phyloP scores from a whole-genome alignment of 1,139 yeast species.

The Pneumocystis carinii region DNA sequence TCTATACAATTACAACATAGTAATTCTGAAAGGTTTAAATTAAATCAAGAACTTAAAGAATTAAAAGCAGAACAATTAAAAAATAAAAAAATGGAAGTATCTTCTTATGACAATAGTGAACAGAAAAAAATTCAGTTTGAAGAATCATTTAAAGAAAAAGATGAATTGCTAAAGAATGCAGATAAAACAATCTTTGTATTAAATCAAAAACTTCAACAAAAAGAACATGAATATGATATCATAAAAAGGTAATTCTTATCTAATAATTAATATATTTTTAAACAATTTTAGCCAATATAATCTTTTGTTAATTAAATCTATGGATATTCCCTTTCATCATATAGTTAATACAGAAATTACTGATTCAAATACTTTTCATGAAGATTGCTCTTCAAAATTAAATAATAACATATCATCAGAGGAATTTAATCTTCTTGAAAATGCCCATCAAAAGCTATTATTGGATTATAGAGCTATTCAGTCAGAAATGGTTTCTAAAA shows the following conservation, averaged over 20 bases:
- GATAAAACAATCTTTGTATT: neutral
- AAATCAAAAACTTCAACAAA: neutral
- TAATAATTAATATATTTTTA: neutral
- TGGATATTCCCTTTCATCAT: neutral
- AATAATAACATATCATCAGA: neutral
- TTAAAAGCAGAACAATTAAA: neutral
- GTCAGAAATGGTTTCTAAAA: neutral
- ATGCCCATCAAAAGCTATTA: neutral
- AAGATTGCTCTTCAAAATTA: neutral
- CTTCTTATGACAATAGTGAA: neutral
- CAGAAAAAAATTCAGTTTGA: neutral
- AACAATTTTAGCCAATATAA: neutral
- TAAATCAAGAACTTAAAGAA: constrained; percentile 1
- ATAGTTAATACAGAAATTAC: neutral
- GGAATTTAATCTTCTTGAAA: neutral
- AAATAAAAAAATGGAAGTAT: neutral
- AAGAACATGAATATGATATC: neutral
- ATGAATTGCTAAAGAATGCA: neutral
- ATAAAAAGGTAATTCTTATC: neutral
- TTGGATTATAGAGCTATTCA: neutral
- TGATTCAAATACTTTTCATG: neutral
- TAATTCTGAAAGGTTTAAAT: neutral
- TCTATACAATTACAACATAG: neutral
- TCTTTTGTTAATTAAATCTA: neutral
- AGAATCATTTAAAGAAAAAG: neutral